Conservation (phyloP, 2,329 filamentous ascomycete species). For the Fusarium equiseti region DNA sequence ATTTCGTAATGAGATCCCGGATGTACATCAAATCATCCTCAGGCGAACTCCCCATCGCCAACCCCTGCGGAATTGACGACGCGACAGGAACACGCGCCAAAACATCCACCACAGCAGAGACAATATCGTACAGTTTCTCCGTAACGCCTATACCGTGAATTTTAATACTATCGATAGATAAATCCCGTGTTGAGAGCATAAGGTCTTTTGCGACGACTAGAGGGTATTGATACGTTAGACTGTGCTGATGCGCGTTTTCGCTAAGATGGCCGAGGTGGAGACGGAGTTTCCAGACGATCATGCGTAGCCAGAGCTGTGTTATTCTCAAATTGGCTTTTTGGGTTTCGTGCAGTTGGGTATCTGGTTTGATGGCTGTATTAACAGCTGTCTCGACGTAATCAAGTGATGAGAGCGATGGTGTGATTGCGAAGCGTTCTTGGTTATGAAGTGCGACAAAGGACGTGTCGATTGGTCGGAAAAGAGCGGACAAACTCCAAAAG, state of each 20-base stretch:
- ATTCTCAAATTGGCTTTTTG: conserved; percentile 60
- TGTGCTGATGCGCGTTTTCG: conserved; percentile 49
- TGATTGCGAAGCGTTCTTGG: conserved; percentile 51
- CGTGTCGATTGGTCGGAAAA: conserved; percentile 58
- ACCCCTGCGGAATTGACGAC: conserved; percentile 44
- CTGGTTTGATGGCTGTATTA: conserved; percentile 53
- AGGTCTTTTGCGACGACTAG: conserved; percentile 57
- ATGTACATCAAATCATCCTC: conserved; percentile 56
- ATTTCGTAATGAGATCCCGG: conserved; percentile 52
- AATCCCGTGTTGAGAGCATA: conserved; percentile 54
- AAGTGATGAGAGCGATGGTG: conserved; percentile 50
- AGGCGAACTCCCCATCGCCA: conserved; percentile 46
- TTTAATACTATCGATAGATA: conserved; percentile 55
- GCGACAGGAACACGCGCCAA: conserved; percentile 56
- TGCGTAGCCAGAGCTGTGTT: conserved; percentile 60
- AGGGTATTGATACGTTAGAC: conserved; percentile 58
- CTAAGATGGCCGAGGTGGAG: conserved; percentile 58
- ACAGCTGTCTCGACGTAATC: conserved; percentile 54
- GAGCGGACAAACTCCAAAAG: conserved; percentile 56
- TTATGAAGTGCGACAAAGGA: conserved; percentile 58
- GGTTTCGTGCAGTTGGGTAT: conserved; percentile 54
- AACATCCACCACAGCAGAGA: conserved; percentile 59
- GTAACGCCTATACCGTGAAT: conserved; percentile 61
- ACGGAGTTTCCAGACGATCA: conserved; percentile 61
- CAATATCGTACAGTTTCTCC: conserved; percentile 61